Evolutionary conservation across 2,329 filamentous ascomycete genomes (phyloP).

Genomic region (Fusarium redolens): DNA sequence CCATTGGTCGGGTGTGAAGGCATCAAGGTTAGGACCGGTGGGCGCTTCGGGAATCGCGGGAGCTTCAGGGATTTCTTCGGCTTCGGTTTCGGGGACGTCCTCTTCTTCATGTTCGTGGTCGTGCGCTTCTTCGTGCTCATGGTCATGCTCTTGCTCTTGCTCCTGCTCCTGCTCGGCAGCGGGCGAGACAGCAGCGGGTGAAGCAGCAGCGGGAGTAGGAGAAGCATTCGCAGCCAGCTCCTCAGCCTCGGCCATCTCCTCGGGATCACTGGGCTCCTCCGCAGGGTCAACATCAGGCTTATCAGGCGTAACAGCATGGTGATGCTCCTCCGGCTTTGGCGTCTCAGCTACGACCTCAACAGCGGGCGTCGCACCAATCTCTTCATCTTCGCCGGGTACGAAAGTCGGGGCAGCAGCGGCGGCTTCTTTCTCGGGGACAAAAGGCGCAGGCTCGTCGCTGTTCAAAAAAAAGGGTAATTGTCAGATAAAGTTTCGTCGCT

Average conservation of each 20-base stretch:
- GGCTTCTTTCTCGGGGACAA: constrained; percentile 25
- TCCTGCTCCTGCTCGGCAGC: background rate
- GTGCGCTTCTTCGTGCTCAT: background rate
- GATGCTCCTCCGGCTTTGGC: background rate
- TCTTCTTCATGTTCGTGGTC: background rate
- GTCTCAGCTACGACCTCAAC: constrained; percentile 1
- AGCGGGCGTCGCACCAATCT: constrained; percentile 1
- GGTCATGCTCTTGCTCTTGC: background rate
- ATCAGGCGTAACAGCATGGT: background rate
- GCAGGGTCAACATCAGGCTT: constrained; percentile 6
- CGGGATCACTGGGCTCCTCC: constrained; percentile 12
- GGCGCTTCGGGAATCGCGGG: constrained; percentile 4
- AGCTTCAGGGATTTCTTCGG: constrained; percentile 8
- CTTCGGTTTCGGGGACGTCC: background rate
- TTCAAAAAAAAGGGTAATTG: background rate
- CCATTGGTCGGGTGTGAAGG: constrained; percentile 26
- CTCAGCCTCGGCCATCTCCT: constrained; percentile 17
- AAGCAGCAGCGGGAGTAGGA: background rate
- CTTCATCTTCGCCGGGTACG: constrained; percentile 13
- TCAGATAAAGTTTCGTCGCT: background rate
- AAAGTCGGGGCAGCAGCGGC: constrained; percentile 15
- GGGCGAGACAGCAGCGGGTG: background rate
- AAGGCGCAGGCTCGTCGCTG: constrained; percentile 22
- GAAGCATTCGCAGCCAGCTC: background rate
- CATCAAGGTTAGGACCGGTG: constrained; percentile 6